Conservation (phyloP, 495 filamentous ascomycete genomes). For the Tricharina praecox region DNA sequence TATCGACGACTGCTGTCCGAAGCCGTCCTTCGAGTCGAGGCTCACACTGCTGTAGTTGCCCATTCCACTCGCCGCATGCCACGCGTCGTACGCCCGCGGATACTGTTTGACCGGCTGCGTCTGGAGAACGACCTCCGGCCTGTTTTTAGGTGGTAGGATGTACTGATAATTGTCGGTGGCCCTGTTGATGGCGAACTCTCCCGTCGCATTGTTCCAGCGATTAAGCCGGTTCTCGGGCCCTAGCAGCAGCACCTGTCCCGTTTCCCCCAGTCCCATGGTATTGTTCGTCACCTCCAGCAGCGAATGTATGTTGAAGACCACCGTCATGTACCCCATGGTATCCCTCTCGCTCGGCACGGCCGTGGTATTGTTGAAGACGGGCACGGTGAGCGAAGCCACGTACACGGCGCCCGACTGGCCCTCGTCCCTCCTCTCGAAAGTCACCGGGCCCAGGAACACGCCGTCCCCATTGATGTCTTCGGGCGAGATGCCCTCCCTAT, state of each 20-base stretch:
- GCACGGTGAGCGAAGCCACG: conserved; percentile 45
- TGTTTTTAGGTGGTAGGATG: background rate
- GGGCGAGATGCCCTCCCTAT: conserved; percentile 10
- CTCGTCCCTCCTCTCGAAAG: conserved; percentile 30
- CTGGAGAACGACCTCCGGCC: background rate
- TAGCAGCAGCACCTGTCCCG: conserved; percentile 41
- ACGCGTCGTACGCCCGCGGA: background rate
- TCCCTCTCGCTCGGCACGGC: conserved; percentile 16
- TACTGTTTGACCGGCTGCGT: background rate
- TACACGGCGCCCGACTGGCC: conserved; percentile 29
- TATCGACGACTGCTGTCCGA: conserved; percentile 1
- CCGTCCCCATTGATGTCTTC: conserved; percentile 22
- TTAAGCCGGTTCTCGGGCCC: conserved; percentile 39
- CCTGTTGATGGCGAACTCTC: background rate
- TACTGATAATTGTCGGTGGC: conserved; percentile 1
- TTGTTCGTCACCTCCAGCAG: conserved; percentile 40
- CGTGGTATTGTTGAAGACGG: conserved; percentile 46
- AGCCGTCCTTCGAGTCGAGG: conserved; percentile 1
- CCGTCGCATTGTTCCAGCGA: conserved; percentile 23
- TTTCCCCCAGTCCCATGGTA: conserved; percentile 37
- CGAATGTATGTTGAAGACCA: conserved; percentile 37
- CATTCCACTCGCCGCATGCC: conserved; percentile 1
- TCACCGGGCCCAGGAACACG: conserved; percentile 40
- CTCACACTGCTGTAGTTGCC: background rate
- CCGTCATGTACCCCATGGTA: conserved; percentile 40